Conservation (phyloP, 2,329 filamentous ascomycete genomes). For the Pseudogymnoascus sp. region DNA sequence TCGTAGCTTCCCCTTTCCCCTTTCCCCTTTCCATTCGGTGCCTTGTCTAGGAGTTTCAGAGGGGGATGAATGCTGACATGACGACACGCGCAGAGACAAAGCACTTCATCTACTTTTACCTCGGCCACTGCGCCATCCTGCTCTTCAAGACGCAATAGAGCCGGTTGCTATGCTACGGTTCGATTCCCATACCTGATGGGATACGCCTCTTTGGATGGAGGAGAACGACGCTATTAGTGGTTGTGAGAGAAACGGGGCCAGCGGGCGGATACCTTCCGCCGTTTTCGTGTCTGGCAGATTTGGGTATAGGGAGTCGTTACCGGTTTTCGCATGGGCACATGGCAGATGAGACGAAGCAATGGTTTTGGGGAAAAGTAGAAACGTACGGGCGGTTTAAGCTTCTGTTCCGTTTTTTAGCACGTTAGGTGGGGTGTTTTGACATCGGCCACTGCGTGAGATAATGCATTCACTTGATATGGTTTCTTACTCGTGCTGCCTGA, state of each 20-base stretch:
- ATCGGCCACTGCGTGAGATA: not conserved
- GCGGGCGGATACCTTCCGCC: not conserved
- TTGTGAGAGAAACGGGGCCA: not conserved
- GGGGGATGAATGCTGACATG: not conserved
- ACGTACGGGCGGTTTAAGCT: not conserved
- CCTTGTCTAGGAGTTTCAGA: not conserved
- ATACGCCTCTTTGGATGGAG: not conserved
- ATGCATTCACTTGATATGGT: not conserved
- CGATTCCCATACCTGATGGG: not conserved
- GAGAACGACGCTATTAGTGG: not conserved
- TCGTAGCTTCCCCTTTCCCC: constrained; percentile 27
- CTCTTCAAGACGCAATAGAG: constrained; percentile 95
- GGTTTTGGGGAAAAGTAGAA: not conserved
- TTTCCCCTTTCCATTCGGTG: no score
- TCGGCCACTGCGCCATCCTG: constrained; percentile 94
- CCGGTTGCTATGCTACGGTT: not conserved
- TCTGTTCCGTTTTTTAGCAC: not conserved
- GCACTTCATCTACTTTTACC: constrained; percentile 99
- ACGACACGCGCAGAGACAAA: constrained; percentile 67
- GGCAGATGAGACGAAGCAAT: not conserved
- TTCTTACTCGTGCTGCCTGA: not conserved
- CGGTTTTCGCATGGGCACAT: not conserved
- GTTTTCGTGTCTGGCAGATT: not conserved
- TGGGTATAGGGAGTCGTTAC: constrained; percentile 3
- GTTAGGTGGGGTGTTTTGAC: not conserved